Percentiles rank a stretch among this genome's conserved stretches.
These are phyloP conservation scores for Avicennia marina DNA, from an alignment of 257 asterid genomes.

Conservation along the genomic window DNA sequence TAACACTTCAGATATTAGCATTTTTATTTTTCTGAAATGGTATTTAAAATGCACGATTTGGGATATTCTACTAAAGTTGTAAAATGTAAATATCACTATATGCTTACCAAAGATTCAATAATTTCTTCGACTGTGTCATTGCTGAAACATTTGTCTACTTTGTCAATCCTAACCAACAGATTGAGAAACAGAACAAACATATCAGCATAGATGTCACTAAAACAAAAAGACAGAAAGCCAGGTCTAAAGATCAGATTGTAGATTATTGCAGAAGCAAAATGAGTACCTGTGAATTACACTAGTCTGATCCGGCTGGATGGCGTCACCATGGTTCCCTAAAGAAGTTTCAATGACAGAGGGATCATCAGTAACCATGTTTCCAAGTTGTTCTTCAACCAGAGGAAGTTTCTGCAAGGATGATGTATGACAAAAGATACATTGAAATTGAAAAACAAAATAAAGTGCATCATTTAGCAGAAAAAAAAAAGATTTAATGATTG, in stretches of 20 bases:
- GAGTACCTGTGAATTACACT: conserved; percentile 72
- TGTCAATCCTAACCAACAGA: conserved; percentile 50
- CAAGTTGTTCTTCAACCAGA: conserved; percentile 75
- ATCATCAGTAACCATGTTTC: conserved; percentile 71
- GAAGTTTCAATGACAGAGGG: conserved; percentile 76
- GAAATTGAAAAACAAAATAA: conserved; percentile 9
- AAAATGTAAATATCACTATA: background rate
- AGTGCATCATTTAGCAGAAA: conserved; percentile 7
- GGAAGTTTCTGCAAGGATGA: conserved; percentile 64
- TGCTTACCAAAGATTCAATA: conserved; percentile 75
- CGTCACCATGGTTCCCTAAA: conserved; percentile 58
- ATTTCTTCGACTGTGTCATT: conserved; percentile 89
- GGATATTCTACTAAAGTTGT: no score
- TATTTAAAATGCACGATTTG: no score
- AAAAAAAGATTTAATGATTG: background rate
- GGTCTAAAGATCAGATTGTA: background rate
- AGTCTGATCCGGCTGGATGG: conserved; percentile 46
- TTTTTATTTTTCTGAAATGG: no score
- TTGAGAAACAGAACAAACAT: background rate
- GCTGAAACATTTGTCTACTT: conserved; percentile 82
- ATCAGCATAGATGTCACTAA: background rate
- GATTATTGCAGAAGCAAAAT: background rate
- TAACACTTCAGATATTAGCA: no score
- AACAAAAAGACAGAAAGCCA: background rate
- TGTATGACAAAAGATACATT: conserved; percentile 5